Base-by-base conservation (phyloP, 2,329 filamentous ascomycete genomes). In the Hypomyces perniciosus region DNA sequence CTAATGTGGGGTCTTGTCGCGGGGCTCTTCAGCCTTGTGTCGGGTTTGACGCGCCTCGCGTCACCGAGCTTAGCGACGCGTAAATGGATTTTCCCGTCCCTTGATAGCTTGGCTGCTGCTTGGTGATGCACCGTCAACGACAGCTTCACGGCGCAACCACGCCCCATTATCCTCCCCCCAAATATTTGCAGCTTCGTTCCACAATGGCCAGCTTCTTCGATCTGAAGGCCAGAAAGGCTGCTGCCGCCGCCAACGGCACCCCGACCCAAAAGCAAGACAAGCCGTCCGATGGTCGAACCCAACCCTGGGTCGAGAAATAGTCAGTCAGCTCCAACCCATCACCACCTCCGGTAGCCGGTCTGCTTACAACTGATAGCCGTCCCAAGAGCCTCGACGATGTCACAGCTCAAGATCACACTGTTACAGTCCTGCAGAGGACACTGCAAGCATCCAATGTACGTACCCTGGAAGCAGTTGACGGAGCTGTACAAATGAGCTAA, bases 261-360 rank as follows among this genome's bases (percentile, higher is more conserved):
- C 70, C 79, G 20, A 82, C 85, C 41, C 78, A 78, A 48, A 95
- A 92, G 69, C 69, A 76, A 49, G 78, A 84, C 54, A 79, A 78
- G 57, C 59, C 79, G 74, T 52, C 78, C 76, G 63, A 85, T 78
- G 59, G 80, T 80, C 63, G 76, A 84, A 59, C 62, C 7, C 92
- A 96, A 65, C 93, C 93, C 62, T 99, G 93, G 93, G 92, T 97
- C 48, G 93, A 97, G 75, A 97, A 97, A 88, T 97, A 96, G 92
- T 96, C 76, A 56, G 79, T 54, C 35, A 51, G 66, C 38, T 38
- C 1, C 9, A 20, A 5, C n/a, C 5, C n/a, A 35, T 27, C 8
- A 6, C 6, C 9, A 13, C 35, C 7, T 4, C 3, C 5, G 5
- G 35, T n/a, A 26, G 6, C 8, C 13, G 4, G 6, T 48, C 49